These are phyloP conservation scores for Cryptosporidium baileyi DNA, from an alignment of 169 alveolate genomes.

Conservation along the genomic window DNA sequence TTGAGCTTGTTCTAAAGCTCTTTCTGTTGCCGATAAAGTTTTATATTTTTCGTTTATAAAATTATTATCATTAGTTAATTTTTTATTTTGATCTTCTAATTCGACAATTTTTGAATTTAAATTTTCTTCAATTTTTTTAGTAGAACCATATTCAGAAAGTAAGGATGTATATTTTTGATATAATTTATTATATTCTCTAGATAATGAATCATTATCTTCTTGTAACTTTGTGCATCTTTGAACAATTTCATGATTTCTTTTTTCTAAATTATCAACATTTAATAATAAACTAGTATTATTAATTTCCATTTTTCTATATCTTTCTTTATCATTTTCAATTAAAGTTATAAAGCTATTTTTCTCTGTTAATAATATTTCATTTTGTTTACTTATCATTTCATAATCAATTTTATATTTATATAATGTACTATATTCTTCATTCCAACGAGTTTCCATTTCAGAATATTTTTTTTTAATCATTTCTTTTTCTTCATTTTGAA, in stretches of 20 bases:
- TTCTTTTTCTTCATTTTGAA: constrained; percentile 32
- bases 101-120: constrained; percentile 36
- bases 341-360: constrained; percentile 8
- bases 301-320: constrained; percentile 50
- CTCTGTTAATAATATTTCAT: constrained; percentile 25
- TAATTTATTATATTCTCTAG: constrained; percentile 60
- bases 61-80: background rate
- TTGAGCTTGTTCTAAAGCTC: constrained; percentile 27
- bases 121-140: constrained; percentile 39
- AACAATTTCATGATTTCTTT: constrained; percentile 46
- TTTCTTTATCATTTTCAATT: constrained; percentile 49
- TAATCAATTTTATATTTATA: constrained; percentile 54
- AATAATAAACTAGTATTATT: constrained; percentile 14
- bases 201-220: constrained; percentile 36
- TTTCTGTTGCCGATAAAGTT: constrained; percentile 28
- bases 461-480: constrained; percentile 8
- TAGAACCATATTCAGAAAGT: constrained; percentile 21
- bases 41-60: constrained; percentile 25
- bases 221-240: constrained; percentile 37
- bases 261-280: constrained; percentile 36
- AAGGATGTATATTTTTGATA: constrained; percentile 48
- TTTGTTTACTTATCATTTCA: constrained; percentile 20
- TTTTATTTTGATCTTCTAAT: constrained; percentile 16
- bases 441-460: constrained; percentile 56
- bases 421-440: constrained; percentile 22